Evolutionary conservation across 2,329 filamentous ascomycete species (phyloP).

Genomic region (Aspergillus uvarum): DNA sequence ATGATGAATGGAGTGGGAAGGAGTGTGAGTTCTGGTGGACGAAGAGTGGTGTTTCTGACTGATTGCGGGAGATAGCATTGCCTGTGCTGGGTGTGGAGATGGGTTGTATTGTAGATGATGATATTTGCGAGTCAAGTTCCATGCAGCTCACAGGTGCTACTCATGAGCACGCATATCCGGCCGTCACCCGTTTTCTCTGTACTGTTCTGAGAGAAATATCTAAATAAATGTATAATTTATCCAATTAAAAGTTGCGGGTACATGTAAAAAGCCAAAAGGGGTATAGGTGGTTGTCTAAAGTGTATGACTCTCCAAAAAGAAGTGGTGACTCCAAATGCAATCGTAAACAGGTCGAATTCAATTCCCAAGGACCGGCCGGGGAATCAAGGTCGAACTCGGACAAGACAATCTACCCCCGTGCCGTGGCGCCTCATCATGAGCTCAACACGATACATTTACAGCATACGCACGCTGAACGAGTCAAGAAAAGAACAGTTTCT

Average conservation of each 20-base stretch:
- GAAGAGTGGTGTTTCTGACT: slow-evolving; percentile 28
- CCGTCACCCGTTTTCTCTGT: too few species aligned
- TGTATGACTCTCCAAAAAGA: neutral
- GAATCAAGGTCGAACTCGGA: neutral
- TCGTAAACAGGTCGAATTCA: neutral
- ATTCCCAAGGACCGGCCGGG: neutral
- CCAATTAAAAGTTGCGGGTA: neutral
- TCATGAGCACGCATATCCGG: too few species aligned
- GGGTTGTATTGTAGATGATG: too few species aligned
- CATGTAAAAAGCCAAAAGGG: neutral
- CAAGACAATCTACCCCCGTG: neutral
- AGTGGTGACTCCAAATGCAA: neutral
- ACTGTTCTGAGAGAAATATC: too few species aligned
- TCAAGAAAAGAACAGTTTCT: slow-evolving; percentile 38
- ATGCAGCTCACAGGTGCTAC: too few species aligned
- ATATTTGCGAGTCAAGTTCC: too few species aligned
- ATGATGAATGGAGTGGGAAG: slow-evolving; percentile 45
- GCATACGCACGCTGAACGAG: neutral
- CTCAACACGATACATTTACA: neutral
- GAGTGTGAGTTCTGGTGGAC: slow-evolving; percentile 52
- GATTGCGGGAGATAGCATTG: neutral
- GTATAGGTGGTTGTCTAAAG: neutral
- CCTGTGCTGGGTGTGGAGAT: too few species aligned
- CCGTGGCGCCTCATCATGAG: neutral
- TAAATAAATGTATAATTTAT: neutral